phyloP scores from a whole-genome alignment of 768 basidiomycete species.

The Lepiota brunneoincarnata region DNA sequence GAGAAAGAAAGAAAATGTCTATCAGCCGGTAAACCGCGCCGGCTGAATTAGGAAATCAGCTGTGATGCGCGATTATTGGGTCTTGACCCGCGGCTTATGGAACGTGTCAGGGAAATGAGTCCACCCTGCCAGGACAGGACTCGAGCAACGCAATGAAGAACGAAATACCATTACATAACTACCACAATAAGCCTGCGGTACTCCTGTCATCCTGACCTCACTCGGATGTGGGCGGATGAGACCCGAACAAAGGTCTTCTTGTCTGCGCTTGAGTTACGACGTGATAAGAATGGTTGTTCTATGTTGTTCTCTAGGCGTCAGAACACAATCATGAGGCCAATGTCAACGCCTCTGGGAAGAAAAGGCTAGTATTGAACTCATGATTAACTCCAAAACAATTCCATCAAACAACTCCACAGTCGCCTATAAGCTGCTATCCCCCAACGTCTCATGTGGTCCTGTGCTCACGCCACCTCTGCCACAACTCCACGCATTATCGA shows the following conservation, averaged over 20 bases:
- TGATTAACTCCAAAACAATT: too few species aligned
- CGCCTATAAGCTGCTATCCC: too few species aligned
- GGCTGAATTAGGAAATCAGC: too few species aligned
- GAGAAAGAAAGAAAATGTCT: too few species aligned
- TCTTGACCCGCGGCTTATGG: background rate
- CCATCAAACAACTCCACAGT: too few species aligned
- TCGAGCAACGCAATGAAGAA: background rate
- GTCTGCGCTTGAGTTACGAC: too few species aligned
- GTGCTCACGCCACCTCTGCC: too few species aligned
- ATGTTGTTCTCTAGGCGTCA: too few species aligned
- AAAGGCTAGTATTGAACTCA: background rate
- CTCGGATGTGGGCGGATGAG: background rate
- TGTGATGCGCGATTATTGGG: background rate
- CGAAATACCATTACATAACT: slow-evolving; percentile 5
- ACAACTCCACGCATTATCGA: too few species aligned
- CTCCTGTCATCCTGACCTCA: background rate
- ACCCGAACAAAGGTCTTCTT: background rate
- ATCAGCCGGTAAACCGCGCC: background rate
- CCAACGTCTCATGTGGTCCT: too few species aligned
- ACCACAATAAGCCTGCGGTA: background rate
- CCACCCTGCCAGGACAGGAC: background rate
- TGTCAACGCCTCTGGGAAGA: background rate
- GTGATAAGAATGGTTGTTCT: background rate
- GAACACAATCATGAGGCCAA: background rate
- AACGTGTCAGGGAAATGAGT: background rate